phyloP scores from a whole-genome alignment of 225 moss, liverwort and hornwort species.

The Sphagnum contortum region DNA sequence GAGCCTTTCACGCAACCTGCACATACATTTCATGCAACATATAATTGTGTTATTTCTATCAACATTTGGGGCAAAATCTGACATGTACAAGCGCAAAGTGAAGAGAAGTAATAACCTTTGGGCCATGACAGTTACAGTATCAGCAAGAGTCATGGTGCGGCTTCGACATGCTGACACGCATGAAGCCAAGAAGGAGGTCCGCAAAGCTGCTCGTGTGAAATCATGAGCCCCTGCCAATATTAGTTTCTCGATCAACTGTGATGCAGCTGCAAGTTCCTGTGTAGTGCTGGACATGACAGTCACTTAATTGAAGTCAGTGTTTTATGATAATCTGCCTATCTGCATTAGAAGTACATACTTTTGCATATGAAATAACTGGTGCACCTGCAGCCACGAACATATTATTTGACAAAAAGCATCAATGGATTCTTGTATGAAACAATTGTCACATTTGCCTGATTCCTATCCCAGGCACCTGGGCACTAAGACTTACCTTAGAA shows the following conservation, averaged over 20 bases:
- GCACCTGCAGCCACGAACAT: too few species aligned
- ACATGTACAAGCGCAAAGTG: not conserved
- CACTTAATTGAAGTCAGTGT: not conserved
- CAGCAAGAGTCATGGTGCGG: slow-evolving; percentile 90
- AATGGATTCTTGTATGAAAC: too few species aligned
- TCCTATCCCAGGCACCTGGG: too few species aligned
- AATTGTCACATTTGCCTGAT: too few species aligned
- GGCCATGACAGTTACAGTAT: slow-evolving; percentile 96
- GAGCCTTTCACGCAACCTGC: slow-evolving; percentile 82
- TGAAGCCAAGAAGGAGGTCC: slow-evolving; percentile 91
- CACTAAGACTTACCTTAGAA: slow-evolving; percentile 40
- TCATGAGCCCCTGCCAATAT: slow-evolving; percentile 80
- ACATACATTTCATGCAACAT: not conserved
- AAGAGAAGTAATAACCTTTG: slow-evolving; percentile 44
- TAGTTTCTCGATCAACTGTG: slow-evolving; percentile 75
- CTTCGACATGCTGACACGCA: slow-evolving; percentile 96
- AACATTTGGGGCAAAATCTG: not conserved
- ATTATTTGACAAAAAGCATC: too few species aligned
- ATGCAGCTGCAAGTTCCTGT: slow-evolving; percentile 72
- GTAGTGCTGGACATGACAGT: slow-evolving; percentile 53
- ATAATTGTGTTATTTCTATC: not conserved
- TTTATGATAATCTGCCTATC: too few species aligned
- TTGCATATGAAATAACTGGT: too few species aligned
- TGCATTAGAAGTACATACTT: too few species aligned
- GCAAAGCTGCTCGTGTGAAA: slow-evolving; percentile 81